A percentile compares a stretch with the other conserved stretches of the same genome.
Conservation (phyloP, 768 basidiomycete genomes). For the Lactarius indigo region DNA sequence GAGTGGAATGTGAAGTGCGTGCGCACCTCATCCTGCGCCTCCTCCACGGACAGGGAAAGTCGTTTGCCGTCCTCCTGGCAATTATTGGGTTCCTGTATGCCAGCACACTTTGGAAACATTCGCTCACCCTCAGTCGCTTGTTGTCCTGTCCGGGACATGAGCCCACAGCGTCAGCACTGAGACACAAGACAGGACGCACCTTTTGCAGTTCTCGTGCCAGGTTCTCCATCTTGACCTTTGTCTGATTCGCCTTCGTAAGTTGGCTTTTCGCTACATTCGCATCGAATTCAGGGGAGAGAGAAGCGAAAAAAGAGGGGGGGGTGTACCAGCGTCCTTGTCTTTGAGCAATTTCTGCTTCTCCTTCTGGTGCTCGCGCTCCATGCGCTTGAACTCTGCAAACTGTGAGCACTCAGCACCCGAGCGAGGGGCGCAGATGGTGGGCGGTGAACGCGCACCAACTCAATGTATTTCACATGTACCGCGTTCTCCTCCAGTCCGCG, state of each 20-base stretch:
- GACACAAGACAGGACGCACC: slow-evolving; percentile 38
- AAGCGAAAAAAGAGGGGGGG: slow-evolving; percentile 4
- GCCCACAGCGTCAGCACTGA: slow-evolving; percentile 2
- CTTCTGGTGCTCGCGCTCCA: slow-evolving; percentile 86
- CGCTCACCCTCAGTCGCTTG: slow-evolving; percentile 70
- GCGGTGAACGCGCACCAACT: slow-evolving; percentile 55
- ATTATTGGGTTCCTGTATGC: slow-evolving; percentile 37
- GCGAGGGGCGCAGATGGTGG: slow-evolving; percentile 1
- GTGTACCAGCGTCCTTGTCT: slow-evolving; percentile 83
- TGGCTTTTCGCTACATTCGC: slow-evolving; percentile 63
- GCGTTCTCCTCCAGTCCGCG: slow-evolving; percentile 79
- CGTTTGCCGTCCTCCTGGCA: slow-evolving; percentile 81
- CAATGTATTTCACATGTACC: slow-evolving; percentile 83
- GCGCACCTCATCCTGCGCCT: slow-evolving; percentile 78
- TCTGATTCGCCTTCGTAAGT: slow-evolving; percentile 83
- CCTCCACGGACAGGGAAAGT: slow-evolving; percentile 74
- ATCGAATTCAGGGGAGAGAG: slow-evolving; percentile 1
- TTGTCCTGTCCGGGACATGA: slow-evolving; percentile 59
- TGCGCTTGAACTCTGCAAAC: slow-evolving; percentile 85
- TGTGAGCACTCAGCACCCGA: slow-evolving; percentile 32
- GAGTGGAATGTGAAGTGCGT: not conserved
- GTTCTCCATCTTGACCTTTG: slow-evolving; percentile 87
- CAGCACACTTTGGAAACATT: slow-evolving; percentile 31
- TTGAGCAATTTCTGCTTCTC: slow-evolving; percentile 89
- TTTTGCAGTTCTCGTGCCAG: slow-evolving; percentile 87